Conservation (phyloP, 495 filamentous ascomycete genomes). For the Aspergillus hancockii region DNA sequence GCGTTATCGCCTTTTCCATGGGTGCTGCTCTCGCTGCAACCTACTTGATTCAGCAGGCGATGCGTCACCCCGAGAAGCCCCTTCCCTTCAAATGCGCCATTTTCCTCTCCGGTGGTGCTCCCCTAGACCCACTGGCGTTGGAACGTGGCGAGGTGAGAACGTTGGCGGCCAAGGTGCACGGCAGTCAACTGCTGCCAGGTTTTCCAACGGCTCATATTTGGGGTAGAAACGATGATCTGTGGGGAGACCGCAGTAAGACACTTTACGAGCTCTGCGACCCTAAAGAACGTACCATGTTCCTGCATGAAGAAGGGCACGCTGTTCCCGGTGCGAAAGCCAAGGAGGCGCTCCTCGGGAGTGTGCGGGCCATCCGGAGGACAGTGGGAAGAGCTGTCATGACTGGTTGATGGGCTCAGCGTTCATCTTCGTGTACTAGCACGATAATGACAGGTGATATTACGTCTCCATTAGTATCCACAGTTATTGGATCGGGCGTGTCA, state of each 20-base stretch:
- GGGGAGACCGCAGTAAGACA: conserved; percentile 7
- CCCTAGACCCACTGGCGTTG: conserved; percentile 15
- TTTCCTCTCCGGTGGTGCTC: conserved; percentile 23
- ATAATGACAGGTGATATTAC: no score
- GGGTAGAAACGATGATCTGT: conserved; percentile 20
- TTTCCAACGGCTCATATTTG: conserved; percentile 30
- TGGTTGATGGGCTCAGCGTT: background rate
- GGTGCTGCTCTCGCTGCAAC: conserved; percentile 26
- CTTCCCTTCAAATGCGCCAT: conserved; percentile 28
- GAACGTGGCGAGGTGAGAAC: conserved; percentile 9
- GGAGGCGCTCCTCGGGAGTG: conserved; percentile 17
- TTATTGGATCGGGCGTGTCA: no score
- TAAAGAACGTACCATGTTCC: conserved; percentile 11
- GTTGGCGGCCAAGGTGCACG: background rate
- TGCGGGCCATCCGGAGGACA: conserved; percentile 18
- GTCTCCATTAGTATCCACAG: no score
- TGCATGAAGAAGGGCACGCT: conserved; percentile 25
- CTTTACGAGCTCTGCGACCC: conserved; percentile 16
- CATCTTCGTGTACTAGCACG: no score
- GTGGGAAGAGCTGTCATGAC: conserved; percentile 13
- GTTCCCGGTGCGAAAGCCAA: conserved; percentile 22
- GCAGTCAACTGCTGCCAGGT: conserved; percentile 7
- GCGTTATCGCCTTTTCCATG: conserved; percentile 30
- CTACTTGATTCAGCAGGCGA: conserved; percentile 17
- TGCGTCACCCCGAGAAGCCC: background rate